phyloP scores from a whole-genome alignment of 2,329 filamentous ascomycete genomes.

The Colletotrichum neosansevieriae region DNA sequence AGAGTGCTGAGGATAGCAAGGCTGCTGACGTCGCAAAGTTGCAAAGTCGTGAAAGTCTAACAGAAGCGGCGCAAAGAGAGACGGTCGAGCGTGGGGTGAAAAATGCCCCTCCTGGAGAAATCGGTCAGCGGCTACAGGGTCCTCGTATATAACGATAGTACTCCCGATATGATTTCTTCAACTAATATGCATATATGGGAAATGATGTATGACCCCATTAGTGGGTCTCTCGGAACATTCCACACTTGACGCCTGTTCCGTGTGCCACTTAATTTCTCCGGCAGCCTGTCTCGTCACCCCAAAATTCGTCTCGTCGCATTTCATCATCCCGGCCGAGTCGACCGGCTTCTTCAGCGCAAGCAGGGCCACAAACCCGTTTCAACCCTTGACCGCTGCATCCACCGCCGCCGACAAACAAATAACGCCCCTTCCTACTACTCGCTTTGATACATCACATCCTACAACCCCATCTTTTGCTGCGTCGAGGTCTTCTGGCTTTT shows the following conservation, averaged over 20 bases:
- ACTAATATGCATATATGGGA: background rate
- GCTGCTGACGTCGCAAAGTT: constrained; percentile 25
- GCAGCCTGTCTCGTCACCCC: constrained; percentile 14
- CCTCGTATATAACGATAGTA: constrained; percentile 1
- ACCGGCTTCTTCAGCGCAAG: constrained; percentile 14
- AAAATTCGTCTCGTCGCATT: constrained; percentile 31
- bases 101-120: constrained; percentile 40
- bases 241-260: constrained; percentile 23
- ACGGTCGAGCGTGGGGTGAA: constrained; percentile 39
- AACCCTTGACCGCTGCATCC: constrained; percentile 36
- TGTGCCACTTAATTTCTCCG: constrained; percentile 29
- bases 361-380: constrained; percentile 16
- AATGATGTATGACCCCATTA: background rate
- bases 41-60: constrained; percentile 11
- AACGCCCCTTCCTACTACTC: constrained; percentile 5
- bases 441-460: constrained; percentile 15
- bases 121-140: constrained; percentile 25
- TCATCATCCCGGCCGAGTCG: constrained; percentile 21
- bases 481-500: constrained; percentile 17
- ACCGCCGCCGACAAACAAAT: constrained; percentile 9
- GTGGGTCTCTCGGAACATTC: constrained; percentile 28
- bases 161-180: background rate
- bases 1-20: constrained; percentile 27
- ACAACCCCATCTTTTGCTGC: constrained; percentile 12
- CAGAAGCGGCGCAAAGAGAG: constrained; percentile 14